phyloP scores from a whole-genome alignment of 2,329 filamentous ascomycete genomes.

The Cladosporium velox region DNA sequence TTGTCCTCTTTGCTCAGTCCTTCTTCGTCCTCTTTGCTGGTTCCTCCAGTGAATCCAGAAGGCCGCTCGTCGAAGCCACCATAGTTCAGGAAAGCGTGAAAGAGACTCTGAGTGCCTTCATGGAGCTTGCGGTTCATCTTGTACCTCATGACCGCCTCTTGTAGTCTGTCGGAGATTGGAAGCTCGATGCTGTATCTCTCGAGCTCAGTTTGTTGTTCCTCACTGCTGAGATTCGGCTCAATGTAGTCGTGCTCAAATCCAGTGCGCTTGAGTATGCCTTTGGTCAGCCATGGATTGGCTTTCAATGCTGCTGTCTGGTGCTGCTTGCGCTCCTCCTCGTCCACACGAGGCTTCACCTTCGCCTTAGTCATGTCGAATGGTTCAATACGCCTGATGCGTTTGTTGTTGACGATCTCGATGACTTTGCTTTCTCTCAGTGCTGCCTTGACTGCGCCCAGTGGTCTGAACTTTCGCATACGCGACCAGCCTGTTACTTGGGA shows the following conservation, averaged over 20 bases:
- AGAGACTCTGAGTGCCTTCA: constrained; percentile 61
- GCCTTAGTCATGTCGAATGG: constrained; percentile 40
- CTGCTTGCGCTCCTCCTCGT: constrained; percentile 30
- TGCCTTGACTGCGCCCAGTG: constrained; percentile 40
- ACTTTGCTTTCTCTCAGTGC: constrained; percentile 46
- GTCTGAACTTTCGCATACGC: constrained; percentile 50
- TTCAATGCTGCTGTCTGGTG: constrained; percentile 24
- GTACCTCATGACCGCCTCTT: constrained; percentile 82
- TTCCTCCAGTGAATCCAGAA: constrained; percentile 62
- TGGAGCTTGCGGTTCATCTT: constrained; percentile 74
- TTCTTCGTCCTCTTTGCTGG: constrained; percentile 29
- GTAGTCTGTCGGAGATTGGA: constrained; percentile 66
- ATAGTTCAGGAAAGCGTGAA: constrained; percentile 78
- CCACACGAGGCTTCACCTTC: constrained; percentile 28
- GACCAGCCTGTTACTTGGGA: constrained; percentile 47
- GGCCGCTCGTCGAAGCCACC: constrained; percentile 72
- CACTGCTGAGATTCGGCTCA: constrained; percentile 74
- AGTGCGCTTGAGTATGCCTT: constrained; percentile 46
- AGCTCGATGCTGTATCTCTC: constrained; percentile 64
- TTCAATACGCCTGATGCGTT: constrained; percentile 45
- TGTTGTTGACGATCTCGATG: constrained; percentile 46
- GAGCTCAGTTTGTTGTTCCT: constrained; percentile 66
- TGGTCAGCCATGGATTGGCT: constrained; percentile 41
- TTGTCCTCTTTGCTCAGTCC: constrained; percentile 61
- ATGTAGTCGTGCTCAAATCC: constrained; percentile 70